Evolutionary conservation across 177 flowering plant species (phyloP), one percentile per base, ranked within the genome.

Genomic region (Vitis hybrid): DNA sequence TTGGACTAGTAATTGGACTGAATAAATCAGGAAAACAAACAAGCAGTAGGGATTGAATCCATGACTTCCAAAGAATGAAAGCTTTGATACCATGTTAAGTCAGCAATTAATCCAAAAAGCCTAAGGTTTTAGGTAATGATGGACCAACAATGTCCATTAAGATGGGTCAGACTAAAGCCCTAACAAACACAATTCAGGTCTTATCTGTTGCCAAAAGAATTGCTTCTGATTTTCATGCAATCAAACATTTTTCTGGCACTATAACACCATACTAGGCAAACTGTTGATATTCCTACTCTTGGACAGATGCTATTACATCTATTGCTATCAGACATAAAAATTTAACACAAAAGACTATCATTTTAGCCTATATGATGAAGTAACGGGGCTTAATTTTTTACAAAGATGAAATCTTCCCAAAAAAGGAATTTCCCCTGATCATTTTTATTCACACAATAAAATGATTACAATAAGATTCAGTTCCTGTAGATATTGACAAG

Each of bases 111-210:
- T 39, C 45, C 45, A 39, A 39, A 26, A 39, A 39, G 1, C 45
- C 45, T 39, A 39, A 39, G 8, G 45, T 39, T 39, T 39, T 5
- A 39, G 45, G 45, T 39, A 1, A 39, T 39, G 45, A 39, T 39
- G 8, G 45, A 39, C 45, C 45, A 39, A 39, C 45, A 39, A 39
- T 39, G 45, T 6, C 45, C 5, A 39, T 39, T 39, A 39, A 39
- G 45, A 39, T 5, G 19, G 29, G 26, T 16, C 18, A 0, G 7
- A 14, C 16, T 5, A 53, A 5, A 1, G 11, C 10, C 18, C 22
- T 57, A 9, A 57, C 26, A 57, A 57, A 5, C 60, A 57, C 60
- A 57, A 57, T 57, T 57, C 18, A 18, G 60, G n/a, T 22, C 60
- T 14, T 57, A 10, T 18, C 10, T 5, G 12, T 57, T 57, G 60